These are phyloP conservation scores for Tillandsia fasciculata DNA, from an alignment of 176 grass and related monocot genomes.

Conservation along the genomic window DNA sequence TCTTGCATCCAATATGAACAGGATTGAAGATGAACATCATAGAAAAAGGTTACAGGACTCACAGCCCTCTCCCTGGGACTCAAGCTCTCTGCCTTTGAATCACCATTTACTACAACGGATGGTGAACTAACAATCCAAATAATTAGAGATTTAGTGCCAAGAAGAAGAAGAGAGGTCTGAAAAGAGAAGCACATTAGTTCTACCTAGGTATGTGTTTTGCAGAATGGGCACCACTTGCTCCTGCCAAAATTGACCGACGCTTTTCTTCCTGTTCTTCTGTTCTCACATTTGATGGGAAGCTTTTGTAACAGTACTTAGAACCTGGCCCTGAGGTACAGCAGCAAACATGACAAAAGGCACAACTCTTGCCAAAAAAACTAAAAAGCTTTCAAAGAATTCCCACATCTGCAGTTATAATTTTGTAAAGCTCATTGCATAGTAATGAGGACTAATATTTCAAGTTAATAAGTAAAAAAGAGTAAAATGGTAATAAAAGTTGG, in stretches of 20 bases:
- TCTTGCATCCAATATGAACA: neutral
- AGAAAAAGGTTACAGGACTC: conserved; percentile 22
- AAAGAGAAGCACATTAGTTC: conserved; percentile 10
- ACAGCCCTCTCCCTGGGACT: conserved; percentile 96
- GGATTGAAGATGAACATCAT: neutral
- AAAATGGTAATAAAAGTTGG: neutral
- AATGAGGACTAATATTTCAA: neutral
- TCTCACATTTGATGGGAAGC: conserved; percentile 81
- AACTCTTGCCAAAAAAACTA: neutral
- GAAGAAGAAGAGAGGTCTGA: conserved; percentile 11
- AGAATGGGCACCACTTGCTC: conserved; percentile 54
- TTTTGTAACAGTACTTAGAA: conserved; percentile 55
- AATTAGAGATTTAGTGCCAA: neutral
- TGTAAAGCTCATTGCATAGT: too few relatives aligned
- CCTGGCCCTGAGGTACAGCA: conserved; percentile 33
- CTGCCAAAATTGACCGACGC: conserved; percentile 59
- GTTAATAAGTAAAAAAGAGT: conserved; percentile 13
- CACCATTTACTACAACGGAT: conserved; percentile 42
- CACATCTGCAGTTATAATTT: too few relatives aligned
- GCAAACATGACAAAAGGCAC: neutral
- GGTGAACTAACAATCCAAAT: conserved; percentile 46
- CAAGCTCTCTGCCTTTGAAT: conserved; percentile 77
- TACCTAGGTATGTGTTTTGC: conserved; percentile 62
- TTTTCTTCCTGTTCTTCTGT: conserved; percentile 98
- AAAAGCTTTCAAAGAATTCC: neutral